Base-by-base conservation (phyloP, 495 filamentous ascomycete genomes). In the Aspergillus funiculosus region DNA sequence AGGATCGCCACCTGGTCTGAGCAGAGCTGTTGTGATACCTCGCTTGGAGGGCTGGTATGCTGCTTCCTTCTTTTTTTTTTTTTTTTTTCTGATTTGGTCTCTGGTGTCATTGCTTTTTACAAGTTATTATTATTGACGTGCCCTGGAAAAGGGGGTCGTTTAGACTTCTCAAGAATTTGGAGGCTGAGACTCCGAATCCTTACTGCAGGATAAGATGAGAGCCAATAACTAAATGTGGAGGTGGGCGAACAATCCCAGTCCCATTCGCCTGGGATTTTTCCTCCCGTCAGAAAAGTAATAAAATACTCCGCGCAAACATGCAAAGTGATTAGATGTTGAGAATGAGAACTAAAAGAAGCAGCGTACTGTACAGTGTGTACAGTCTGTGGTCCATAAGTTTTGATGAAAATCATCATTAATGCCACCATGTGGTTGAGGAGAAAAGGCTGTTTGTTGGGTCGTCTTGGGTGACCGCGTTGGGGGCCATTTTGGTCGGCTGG, bases 101-200 rank as follows among this genome's bases (percentile, higher is more conserved):
- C 15, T 19, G 17, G 29, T 17, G 6, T 31, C 13, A n/a, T 30
- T 43, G 7, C 9, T 43, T 29, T 43, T 30, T 10, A 13, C 3
- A 28, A 10, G 17, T 46, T 46, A 24, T 11, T 11, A 40, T 30
- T 30, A 11, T 24, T 20, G 26, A n/a, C 15, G 13, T 13, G 7
- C 11, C 4, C 7, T 24, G 11, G n/a, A 46, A 39, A 39, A 25
- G 43, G 43, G 34, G 35, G 26, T 28, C 2, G 11, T 45, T 45
- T 21, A 35, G 22, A 36, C 15, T 35, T 20, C 39, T 18, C 39
- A 20, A 35, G 5, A 32, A 13, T 39, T 18, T 27, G 24, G 41
- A 44, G 34, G 48, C 40, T 51, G 38, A 41, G 42, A 40, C 28
- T 5, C n/a, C 31, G 39, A 28, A 42, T 26, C 25, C 30, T 43